Evolutionary conservation across 2,329 filamentous ascomycete genomes (phyloP).

Genomic region (Zasmidium angulare): DNA sequence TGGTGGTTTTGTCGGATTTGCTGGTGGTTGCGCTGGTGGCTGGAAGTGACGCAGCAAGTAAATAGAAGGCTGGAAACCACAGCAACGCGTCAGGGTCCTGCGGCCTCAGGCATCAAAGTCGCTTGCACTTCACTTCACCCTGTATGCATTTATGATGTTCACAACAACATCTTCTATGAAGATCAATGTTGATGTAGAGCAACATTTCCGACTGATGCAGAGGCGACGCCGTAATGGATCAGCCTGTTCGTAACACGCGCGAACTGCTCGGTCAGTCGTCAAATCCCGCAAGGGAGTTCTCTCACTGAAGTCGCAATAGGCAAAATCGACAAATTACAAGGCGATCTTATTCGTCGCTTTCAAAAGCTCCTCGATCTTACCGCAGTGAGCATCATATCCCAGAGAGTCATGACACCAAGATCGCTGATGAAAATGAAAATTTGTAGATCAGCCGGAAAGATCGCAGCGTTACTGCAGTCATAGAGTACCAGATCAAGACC

Average conservation of each 20-base stretch:
- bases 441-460: constrained; percentile 51
- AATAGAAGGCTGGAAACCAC: no score
- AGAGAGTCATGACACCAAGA: no score
- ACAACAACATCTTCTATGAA: no score
- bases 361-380: constrained; percentile 57
- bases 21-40: constrained; percentile 1
- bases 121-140: no score
- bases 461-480: constrained; percentile 56
- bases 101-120: no score
- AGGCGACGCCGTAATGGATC: background rate
- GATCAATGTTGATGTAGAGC: no score
- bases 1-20: constrained; percentile 2
- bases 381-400: constrained; percentile 39
- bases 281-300: background rate
- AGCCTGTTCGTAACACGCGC: constrained; percentile 1
- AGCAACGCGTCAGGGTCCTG: no score
- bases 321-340: constrained; percentile 41
- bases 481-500: constrained; percentile 58
- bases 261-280: background rate
- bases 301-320: constrained; percentile 25
- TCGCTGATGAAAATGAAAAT: no score
- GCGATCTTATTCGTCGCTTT: constrained; percentile 51
- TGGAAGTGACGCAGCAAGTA: background rate
- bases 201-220: no score
- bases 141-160: no score